phyloP scores from a whole-genome alignment of 306 rosid genomes.

The Lathyrus sativus region DNA sequence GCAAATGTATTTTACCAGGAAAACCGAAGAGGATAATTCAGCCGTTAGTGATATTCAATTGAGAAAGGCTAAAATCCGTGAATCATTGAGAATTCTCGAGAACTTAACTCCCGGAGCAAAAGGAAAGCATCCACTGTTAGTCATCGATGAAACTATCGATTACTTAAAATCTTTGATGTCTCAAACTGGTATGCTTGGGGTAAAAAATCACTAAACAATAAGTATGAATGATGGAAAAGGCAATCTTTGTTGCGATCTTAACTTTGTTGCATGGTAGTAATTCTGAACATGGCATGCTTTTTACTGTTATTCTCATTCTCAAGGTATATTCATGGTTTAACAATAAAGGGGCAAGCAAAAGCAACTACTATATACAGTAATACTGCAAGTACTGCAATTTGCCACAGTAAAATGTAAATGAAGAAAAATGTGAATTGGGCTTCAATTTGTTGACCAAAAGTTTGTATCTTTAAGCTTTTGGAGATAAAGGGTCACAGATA shows the following conservation, averaged over 20 bases:
- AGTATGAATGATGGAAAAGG: conserved; percentile 33
- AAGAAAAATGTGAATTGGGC: conserved; percentile 37
- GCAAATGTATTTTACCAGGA: conserved; percentile 29
- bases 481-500: conserved; percentile 54
- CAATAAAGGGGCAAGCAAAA: conserved; percentile 52
- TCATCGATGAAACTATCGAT: conserved; percentile 73
- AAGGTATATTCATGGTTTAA: conserved; percentile 48
- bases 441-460: conserved; percentile 54
- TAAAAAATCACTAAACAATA: conserved; percentile 38
- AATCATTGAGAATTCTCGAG: conserved; percentile 64
- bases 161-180: conserved; percentile 69
- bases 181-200: conserved; percentile 50
- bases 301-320: conserved; percentile 40
- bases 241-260: conserved; percentile 37
- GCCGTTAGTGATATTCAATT: conserved; percentile 37
- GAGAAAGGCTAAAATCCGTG: conserved; percentile 59
- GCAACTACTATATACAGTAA: conserved; percentile 21
- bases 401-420: conserved; percentile 36
- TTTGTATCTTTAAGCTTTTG: conserved; percentile 51
- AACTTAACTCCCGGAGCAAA: conserved; percentile 73
- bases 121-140: conserved; percentile 70
- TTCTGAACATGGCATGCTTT: conserved; percentile 44
- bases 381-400: conserved; percentile 39
- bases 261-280: conserved; percentile 49
- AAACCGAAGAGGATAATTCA: conserved; percentile 33